Evolutionary conservation across 148 eudicot species (phyloP), one percentile per base, ranked within the genome.

Genomic region (Rhododendron vialii): DNA sequence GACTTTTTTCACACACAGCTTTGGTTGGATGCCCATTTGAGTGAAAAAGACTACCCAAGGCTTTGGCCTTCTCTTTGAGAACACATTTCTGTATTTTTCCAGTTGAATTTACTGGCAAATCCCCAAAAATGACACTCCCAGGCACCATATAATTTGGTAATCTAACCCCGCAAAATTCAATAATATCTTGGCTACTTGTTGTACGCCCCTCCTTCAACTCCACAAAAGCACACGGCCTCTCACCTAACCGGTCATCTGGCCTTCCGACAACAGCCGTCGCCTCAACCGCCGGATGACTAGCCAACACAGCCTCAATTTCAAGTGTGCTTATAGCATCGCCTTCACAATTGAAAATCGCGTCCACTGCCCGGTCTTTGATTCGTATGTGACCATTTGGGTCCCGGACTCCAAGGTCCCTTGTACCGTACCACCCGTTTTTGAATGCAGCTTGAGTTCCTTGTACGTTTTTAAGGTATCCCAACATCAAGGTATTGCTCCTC

Each of bases 61-160:
- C 88, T 85, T 87, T 91, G 2, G 90, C 93, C 82, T 88, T 89
- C 67, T 93, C 92, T 83, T 91, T 90, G 26, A 95, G 93, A 73
- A 91, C 86, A 87, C 88, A 91, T 88, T 95, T 95, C 71, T 90
- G 95, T 22, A 95, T 85, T 89, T 95, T 95, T 15, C 96, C 96
- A 0, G 94, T 93, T 4, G 96, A 89, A 45, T 92, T 94, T 57
- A 93, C 86, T 0, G 94, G 96, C 81, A 95, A 78, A 57, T 92
- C 93, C 36, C 90, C 90, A 50, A 93, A 91, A 47, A 92, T 41
- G 0, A 95, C 93, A 8, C 86, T 85, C 76, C 55, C 83, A 8
- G 96, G 96, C 82, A 86, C 88, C 98, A 92, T 93, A 73, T 89
- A 85, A 83, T 87, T 87, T 10, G 93, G 90, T 91, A 94, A 80